Percentiles rank a stretch among this genome's conserved stretches.
phyloP scores from a whole-genome alignment of 441 rosid genomes.

The Kokia cookei region DNA sequence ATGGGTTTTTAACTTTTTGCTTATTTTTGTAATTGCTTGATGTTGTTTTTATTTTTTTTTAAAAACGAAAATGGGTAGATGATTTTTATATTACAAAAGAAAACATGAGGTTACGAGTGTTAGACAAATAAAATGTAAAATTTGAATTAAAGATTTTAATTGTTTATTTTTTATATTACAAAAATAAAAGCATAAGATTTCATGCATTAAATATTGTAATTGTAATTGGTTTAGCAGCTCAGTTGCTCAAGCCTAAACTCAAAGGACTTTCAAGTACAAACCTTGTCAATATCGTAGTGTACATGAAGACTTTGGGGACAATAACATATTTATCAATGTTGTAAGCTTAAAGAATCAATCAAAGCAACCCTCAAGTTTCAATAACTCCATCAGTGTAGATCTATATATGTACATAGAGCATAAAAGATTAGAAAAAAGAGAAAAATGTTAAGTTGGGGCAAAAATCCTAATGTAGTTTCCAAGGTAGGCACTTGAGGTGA shows the following conservation, averaged over 20 bases:
- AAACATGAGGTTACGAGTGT: too few species aligned
- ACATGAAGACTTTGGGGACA: background rate
- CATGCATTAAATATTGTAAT: background rate
- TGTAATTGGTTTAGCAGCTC: background rate
- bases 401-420: background rate
- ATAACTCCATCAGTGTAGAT: background rate
- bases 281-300: background rate
- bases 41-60: too few species aligned
- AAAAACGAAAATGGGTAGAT: too few species aligned
- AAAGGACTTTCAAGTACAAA: background rate
- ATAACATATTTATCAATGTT: background rate
- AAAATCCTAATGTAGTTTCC: conserved; percentile 28
- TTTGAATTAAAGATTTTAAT: too few species aligned
- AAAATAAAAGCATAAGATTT: too few species aligned
- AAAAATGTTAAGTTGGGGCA: background rate
- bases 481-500: conserved; percentile 40
- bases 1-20: too few species aligned
- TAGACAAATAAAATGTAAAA: too few species aligned
- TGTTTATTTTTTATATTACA: too few species aligned
- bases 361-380: background rate
- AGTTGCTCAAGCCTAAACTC: background rate
- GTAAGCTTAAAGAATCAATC: background rate
- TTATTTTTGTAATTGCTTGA: too few species aligned
- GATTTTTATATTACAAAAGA: too few species aligned
- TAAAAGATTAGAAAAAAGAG: background rate